A percentile compares a stretch with the other conserved stretches of the same genome.
Conservation (phyloP, 192 early-diverging fungal genomes). For the Umbelopsis isabellina region DNA sequence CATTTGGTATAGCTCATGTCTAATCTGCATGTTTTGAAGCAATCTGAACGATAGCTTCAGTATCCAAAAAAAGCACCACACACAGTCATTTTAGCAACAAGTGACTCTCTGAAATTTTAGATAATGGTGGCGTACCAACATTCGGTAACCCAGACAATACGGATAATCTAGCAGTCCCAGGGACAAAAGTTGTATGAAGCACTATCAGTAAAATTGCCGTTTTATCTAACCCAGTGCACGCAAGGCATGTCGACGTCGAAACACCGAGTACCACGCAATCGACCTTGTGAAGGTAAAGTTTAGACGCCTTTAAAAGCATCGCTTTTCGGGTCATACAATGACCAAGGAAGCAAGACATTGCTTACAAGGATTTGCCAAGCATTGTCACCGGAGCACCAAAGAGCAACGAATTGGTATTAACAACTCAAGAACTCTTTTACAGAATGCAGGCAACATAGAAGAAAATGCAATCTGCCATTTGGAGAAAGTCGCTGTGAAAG, state of each 20-base stretch:
- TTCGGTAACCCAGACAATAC: too few species aligned
- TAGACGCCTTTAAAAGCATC: background rate
- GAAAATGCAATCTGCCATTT: background rate
- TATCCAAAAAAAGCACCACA: too few species aligned
- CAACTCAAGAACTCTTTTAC: background rate
- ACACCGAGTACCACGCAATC: conserved; percentile 3
- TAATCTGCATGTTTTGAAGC: too few species aligned
- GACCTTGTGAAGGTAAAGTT: conserved; percentile 13
- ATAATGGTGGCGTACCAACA: too few species aligned
- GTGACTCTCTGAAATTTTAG: too few species aligned
- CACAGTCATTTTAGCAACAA: too few species aligned
- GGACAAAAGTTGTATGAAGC: background rate
- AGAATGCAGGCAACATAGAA: conserved; percentile 15
- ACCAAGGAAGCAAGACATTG: background rate
- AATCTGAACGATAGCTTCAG: too few species aligned
- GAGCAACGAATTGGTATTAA: background rate
- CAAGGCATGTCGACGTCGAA: background rate
- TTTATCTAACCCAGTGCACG: background rate
- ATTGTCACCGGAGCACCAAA: background rate
- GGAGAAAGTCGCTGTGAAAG: background rate
- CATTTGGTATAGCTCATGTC: too few species aligned
- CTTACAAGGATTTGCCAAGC: background rate
- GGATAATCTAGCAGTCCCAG: too few species aligned
- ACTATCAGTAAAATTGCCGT: background rate
- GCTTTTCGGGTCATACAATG: background rate